Base-by-base conservation (phyloP, 2,329 filamentous ascomycete genomes). In the Diplodia seriata region DNA sequence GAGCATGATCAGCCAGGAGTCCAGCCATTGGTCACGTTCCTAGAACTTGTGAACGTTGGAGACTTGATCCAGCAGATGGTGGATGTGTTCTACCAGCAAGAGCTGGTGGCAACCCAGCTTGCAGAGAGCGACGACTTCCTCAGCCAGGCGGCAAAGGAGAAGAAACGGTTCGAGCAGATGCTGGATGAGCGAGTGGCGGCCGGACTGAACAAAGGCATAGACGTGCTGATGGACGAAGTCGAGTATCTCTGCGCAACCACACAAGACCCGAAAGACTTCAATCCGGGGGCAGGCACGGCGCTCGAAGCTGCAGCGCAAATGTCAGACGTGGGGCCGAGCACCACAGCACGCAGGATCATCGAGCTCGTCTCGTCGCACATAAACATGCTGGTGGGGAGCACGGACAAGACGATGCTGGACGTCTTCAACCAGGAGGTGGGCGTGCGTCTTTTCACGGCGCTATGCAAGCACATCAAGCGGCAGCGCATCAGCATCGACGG, bases 161-260 rank as follows among this genome's bases (percentile, higher is more conserved):
- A 99, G 87, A 98, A 97, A 82, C 93, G 92, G 72, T 99, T 98
- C 74, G 95, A 99, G 83, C 94, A 97, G 76, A 97, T 97, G 91
- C 89, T 99, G 1, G 95, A 99, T 76, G 95, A 98, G 80, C 92
- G 92, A 69, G 95, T 99, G 8, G 95, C 95, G 4, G 93, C 94
- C 9, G 96, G 96, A 1, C 83, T 99, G 70, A 97, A 97, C 80
- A 97, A 97, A 81, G 95, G 95, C 71, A 98, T 99, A 70, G 94
- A 99, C 75, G 95, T 97, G 68, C 86, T 99, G 53, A 98, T 99
- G 91, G 93, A 97, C 74, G 95, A 99, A 81, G 94, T 98, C 33
- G 95, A 99, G 78, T 97, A 96, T 76, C 86, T 99, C 43, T 93
- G 93, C 73, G 93, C 92, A 20, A 97, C 94, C 0, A 92, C 90